Base-by-base conservation (phyloP, 306 rosid species). In the Albizia julibrissin region DNA sequence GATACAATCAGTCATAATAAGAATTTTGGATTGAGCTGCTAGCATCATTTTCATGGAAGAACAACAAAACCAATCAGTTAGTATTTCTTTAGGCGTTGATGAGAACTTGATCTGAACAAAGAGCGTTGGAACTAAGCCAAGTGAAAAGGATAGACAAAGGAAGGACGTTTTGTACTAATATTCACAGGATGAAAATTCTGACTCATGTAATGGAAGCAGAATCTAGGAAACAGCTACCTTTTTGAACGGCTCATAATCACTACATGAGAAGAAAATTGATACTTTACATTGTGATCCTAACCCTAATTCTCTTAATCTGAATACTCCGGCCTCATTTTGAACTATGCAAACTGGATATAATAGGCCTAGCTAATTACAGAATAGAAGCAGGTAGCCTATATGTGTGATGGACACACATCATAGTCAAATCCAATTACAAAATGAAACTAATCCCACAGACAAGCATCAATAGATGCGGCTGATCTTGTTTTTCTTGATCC, bases 261-360 rank as follows among this genome's bases (percentile, higher is more conserved):
- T 89, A 86, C 76, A 37, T 74, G 46, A 64, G 73, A 79, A 76
- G 70, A 90, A 82, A 86, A 79, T 66, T 81, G 76, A 75, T 81
- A 86, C 91, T 91, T 84, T 94, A 94, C 96, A 92, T 27, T 76
- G 85, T 43, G 74, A 91, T 72, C 86, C 98, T 94, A 94, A 86
- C 75, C 87, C 97, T 92, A 94, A 88, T 81, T 79, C 90, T 84
- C 89, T 79, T 91, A 64, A 87, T 88, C 92, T 86, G 87, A 88
- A 87, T 86, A 81, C 84, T 79, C 59, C 50, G 83, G 87, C 88
- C 88, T 75, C 85, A 83, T 80, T 77, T 84, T 80, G 69, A 76
- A 82, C 82, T 70, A 85, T 75, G 78, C 78, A 78, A 58, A 78
- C 93, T 64, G 93, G 88, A 86, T 81, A 86, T 81, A 87, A 84